Base-by-base conservation (phyloP, 2,329 filamentous ascomycete genomes). In the Orbilia javanica region DNA sequence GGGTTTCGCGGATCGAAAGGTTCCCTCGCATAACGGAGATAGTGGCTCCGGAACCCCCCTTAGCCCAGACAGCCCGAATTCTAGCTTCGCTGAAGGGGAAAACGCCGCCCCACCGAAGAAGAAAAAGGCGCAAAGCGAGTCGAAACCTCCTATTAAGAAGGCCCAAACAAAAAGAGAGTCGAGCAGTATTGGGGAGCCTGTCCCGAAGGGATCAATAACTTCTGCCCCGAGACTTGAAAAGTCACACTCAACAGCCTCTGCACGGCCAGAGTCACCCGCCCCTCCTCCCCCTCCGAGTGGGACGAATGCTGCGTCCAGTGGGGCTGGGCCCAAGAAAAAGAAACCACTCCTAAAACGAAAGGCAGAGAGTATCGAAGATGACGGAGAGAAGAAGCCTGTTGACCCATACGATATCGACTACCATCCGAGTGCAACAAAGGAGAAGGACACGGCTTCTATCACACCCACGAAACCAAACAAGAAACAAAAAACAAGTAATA, bases 321-420 rank as follows among this genome's bases (percentile, higher is more conserved):
- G 60, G 3, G 42, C 60, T 7, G 46, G 60, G 6, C 60, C 73
- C 3, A 77, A 77, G 52, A 77, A 77, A 46, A 77, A 77, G 60
- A 77, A 77, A 36, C 48, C 65, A 25, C 25, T 77, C n/a, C 36
- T 77, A 20, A 77, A 77, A n/a, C 46, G 73, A 46, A 77, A 77
- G 18, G 73, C 73, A 6, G 73, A 77, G n/a, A 77, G 60, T 34
- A 36, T 77, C 11, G 73, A 77, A n/a, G 73, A 77, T 27, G 73
- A 77, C 6, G 34, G 11, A 4, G 73, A 77, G 15, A 77, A 71
- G 65, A 77, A 77, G 34, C 34, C 60, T 20, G 5, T 50, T 10
- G 73, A 77, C 27, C 66, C 66, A 11, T 77, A 71, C 20, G 73
- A 77, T 44, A 77, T 77, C 15, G 73, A 77, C 63, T 77, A 68